A percentile compares a stretch with the other conserved stretches of the same genome.
These are phyloP conservation scores for Trichomonascaceae sp. DNA, from an alignment of 1,139 yeast species.

Conservation along the genomic window DNA sequence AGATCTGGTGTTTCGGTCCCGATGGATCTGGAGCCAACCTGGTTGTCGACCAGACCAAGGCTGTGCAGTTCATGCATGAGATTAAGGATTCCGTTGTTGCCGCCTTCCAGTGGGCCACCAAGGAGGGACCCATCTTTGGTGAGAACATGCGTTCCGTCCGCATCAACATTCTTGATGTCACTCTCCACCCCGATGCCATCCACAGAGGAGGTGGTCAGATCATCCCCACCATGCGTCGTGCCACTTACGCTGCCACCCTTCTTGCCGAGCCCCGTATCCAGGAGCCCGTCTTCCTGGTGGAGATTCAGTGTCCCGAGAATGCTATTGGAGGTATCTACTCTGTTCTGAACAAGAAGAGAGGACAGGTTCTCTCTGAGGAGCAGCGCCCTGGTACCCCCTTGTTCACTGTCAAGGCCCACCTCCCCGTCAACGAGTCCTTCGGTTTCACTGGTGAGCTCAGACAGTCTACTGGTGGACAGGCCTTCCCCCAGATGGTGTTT, in stretches of 20 bases:
- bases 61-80: slow-evolving; percentile 97
- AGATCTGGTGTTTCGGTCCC: slow-evolving; percentile 99
- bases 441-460: slow-evolving; percentile 99
- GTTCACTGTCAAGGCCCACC: slow-evolving; percentile 98
- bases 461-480: slow-evolving; percentile 99
- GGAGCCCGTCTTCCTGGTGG: slow-evolving; percentile 99
- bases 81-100: slow-evolving; percentile 99
- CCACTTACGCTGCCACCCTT: slow-evolving; percentile 93
- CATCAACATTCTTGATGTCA: slow-evolving; percentile 97
- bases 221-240: slow-evolving; percentile 99
- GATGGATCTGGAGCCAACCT: slow-evolving; percentile 98
- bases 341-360: slow-evolving; percentile 99
- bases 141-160: slow-evolving; percentile 94
- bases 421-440: slow-evolving; percentile 99
- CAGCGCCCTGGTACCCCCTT: slow-evolving; percentile 99
- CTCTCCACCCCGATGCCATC: slow-evolving; percentile 99
- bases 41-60: slow-evolving; percentile 99
- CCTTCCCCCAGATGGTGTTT: slow-evolving; percentile 99
- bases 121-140: slow-evolving; percentile 98
- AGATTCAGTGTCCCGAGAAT: slow-evolving; percentile 98
- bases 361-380: slow-evolving; percentile 97
- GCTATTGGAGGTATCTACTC: slow-evolving; percentile 99
- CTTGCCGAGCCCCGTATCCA: slow-evolving; percentile 98
- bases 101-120: slow-evolving; percentile 99
- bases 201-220: slow-evolving; percentile 99